Conservation (phyloP, 148 eudicot species). For the Mesembryanthemum crystallinum region DNA sequence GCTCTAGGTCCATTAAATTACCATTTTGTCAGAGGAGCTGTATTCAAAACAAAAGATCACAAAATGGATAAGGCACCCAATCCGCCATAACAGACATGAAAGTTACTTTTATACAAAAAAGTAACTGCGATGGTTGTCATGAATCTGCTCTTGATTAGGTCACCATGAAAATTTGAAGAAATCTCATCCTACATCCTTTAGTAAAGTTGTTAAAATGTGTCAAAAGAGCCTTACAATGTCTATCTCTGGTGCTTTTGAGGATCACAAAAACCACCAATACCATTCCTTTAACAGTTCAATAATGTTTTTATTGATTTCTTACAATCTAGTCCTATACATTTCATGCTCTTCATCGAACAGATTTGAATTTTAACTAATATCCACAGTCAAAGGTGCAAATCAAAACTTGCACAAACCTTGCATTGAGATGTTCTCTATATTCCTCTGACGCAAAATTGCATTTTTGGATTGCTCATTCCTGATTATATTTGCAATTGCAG, state of each 20-base stretch:
- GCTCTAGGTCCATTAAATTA: neutral
- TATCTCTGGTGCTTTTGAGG: neutral
- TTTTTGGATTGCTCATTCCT: conserved; percentile 40
- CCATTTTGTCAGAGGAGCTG: neutral
- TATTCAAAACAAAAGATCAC: neutral
- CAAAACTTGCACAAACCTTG: conserved; percentile 50
- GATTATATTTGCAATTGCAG: conserved; percentile 72
- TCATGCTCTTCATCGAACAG: neutral
- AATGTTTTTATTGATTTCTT: neutral
- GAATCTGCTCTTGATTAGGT: neutral
- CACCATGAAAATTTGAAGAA: neutral
- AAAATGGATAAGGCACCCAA: neutral
- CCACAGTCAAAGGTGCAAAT: neutral
- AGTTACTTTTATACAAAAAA: neutral
- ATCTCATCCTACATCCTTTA: neutral
- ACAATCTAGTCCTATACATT: neutral
- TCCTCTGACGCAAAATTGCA: conserved; percentile 35
- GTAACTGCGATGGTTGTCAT: neutral
- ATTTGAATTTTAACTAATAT: neutral
- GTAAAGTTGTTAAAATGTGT: neutral
- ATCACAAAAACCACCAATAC: neutral
- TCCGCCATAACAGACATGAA: neutral
- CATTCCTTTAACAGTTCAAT: neutral
- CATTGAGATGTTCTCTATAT: conserved; percentile 64
- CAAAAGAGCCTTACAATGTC: neutral